These are phyloP conservation scores for Forsythia suspensa DNA, from an alignment of 257 asterid genomes.

Conservation along the genomic window DNA sequence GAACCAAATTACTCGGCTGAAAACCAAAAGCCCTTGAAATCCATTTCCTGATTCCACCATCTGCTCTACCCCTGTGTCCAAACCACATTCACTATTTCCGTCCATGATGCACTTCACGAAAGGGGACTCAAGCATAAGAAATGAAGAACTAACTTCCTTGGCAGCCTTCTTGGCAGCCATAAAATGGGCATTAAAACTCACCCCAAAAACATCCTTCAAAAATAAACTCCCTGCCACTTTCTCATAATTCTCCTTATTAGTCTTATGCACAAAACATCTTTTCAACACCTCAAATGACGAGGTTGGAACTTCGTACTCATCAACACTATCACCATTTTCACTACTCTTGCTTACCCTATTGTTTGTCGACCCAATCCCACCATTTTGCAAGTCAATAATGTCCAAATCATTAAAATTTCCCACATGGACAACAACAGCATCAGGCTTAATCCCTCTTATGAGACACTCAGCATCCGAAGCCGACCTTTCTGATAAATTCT, in stretches of 20 bases:
- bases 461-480: slow-evolving; percentile 74
- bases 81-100: slow-evolving; percentile 19
- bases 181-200: slow-evolving; percentile 70
- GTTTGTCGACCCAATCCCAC: slow-evolving; percentile 18
- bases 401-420: slow-evolving; percentile 39
- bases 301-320: slow-evolving; percentile 59
- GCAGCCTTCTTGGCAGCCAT: slow-evolving; percentile 79
- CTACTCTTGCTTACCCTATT: slow-evolving; percentile 6
- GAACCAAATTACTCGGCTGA: slow-evolving; percentile 43
- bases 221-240: slow-evolving; percentile 77
- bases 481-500: slow-evolving; percentile 84
- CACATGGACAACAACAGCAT: slow-evolving; percentile 88
- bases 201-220: slow-evolving; percentile 83
- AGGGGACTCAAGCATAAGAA: slow-evolving; percentile 80
- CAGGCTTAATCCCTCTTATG: slow-evolving; percentile 75
- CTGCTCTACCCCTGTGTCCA: slow-evolving; percentile 20
- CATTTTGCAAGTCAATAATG: slow-evolving; percentile 25
- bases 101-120: slow-evolving; percentile 36
- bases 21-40: slow-evolving; percentile 38
- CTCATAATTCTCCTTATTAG: slow-evolving; percentile 69
- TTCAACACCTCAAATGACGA: slow-evolving; percentile 78
- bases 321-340: slow-evolving; percentile 19
- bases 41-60: slow-evolving; percentile 31
- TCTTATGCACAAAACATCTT: slow-evolving; percentile 69
- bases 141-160: slow-evolving; percentile 76